These are phyloP conservation scores for Calonectria pauciramosa DNA, from an alignment of 2,329 filamentous ascomycete genomes.

Conservation along the genomic window DNA sequence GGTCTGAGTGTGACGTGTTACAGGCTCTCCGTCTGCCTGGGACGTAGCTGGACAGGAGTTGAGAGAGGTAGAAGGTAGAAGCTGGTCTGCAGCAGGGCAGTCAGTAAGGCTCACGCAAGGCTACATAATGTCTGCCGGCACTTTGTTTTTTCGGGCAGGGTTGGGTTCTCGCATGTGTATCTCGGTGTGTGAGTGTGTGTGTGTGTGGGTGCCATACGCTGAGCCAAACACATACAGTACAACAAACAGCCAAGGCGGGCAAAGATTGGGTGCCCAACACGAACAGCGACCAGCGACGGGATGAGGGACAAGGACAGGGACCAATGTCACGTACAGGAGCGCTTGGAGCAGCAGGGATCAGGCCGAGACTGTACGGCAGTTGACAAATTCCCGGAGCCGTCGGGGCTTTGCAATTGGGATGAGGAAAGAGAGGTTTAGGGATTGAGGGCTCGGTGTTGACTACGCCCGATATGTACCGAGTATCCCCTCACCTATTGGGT, in stretches of 20 bases:
- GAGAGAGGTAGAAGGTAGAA: neutral
- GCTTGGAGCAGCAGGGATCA: neutral
- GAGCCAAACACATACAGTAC: neutral
- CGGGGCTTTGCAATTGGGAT: neutral
- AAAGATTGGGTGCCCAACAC: neutral
- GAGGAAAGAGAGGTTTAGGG: neutral
- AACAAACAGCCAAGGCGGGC: neutral
- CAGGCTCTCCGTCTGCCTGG: neutral
- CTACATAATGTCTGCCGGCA: neutral
- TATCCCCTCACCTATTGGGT: neutral
- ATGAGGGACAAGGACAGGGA: neutral
- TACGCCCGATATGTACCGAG: neutral
- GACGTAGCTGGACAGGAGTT: neutral
- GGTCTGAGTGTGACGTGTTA: slow-evolving; percentile 7
- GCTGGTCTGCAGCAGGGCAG: slow-evolving; percentile 2
- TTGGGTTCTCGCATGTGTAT: neutral
- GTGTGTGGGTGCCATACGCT: neutral
- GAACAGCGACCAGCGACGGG: neutral
- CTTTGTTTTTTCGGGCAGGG: neutral
- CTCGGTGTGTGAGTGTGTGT: neutral
- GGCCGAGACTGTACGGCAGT: slow-evolving; percentile 14
- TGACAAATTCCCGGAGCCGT: slow-evolving; percentile 13
- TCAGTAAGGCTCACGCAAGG: neutral
- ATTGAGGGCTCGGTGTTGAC: neutral
- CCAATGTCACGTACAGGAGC: slow-evolving; percentile 8